Base-by-base conservation (phyloP, 129 eudicot genomes). In the Artemisia argyi region DNA sequence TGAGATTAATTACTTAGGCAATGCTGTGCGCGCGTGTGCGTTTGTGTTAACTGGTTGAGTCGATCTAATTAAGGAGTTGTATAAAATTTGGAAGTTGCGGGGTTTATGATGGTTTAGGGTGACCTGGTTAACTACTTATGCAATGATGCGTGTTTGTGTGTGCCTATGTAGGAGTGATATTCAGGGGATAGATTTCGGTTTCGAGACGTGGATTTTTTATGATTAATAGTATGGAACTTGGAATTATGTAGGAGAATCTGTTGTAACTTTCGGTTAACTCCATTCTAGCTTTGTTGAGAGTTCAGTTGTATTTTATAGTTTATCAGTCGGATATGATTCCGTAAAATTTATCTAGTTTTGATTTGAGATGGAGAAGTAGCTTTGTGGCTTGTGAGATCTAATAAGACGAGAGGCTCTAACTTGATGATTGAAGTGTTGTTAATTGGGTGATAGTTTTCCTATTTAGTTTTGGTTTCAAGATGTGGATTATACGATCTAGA, bases 361-460 rank as follows among this genome's bases (percentile, higher is more conserved):
- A 20, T 11, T 57, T 24, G 63, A 57, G 15, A 57, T 20, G 15
- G 63, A 20, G 26, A 9, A 57, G 63, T 57, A 57, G 63, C 11
- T 56, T 56, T 0, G 24, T 54, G 20, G 51, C 46, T 22, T 30
- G 19, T 28, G 62, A 17, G 42, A 76, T 60, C 67, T 7, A 48
- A 20, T 60, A 20, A 68, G 32, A 32, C 3, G 64, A 18, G 46
- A 39, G 46, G 11, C 11, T 1, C 10, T 39, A 39, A 39, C 46
- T 39, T 39, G 7, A 50, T 51, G 48, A 44, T 20, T 58, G 66
- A 56, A 26, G 28, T 66, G 51, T 11, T 35, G 65, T 75, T 59
- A 54, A 18, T 48, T 67, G 18, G 66, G 68, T 76, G 68, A 18
- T 32, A 13, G 72, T 68, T 65, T 66, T 58, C 60, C 50, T 51